These are phyloP conservation scores for Pythium periplocum DNA, from an alignment of 352 stramenopile genomes.

Conservation along the genomic window DNA sequence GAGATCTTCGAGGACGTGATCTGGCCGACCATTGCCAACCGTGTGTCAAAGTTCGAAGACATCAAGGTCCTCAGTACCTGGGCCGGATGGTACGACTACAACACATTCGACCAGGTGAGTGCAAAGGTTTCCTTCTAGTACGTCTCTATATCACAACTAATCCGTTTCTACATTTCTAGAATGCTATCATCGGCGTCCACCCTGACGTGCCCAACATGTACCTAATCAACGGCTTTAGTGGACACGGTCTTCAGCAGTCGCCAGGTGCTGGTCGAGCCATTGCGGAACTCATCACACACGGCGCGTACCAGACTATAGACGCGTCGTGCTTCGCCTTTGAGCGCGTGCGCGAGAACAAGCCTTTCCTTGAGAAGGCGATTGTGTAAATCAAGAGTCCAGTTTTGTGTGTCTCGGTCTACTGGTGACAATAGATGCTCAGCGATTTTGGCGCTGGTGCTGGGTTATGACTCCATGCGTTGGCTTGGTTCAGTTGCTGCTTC, in stretches of 20 bases:
- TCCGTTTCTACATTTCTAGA: slow-evolving; percentile 25
- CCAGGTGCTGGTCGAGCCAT: slow-evolving; percentile 70
- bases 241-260: slow-evolving; percentile 76
- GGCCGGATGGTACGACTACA: slow-evolving; percentile 86
- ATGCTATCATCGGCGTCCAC: slow-evolving; percentile 78
- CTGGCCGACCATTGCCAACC: slow-evolving; percentile 75
- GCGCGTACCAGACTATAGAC: slow-evolving; percentile 70
- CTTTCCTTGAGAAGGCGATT: slow-evolving; percentile 71
- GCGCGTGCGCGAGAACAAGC: slow-evolving; percentile 60
- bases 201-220: slow-evolving; percentile 79
- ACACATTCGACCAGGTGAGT: slow-evolving; percentile 75
- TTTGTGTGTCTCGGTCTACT: slow-evolving; percentile 8
- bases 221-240: slow-evolving; percentile 81
- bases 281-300: slow-evolving; percentile 67
- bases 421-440: slow-evolving; percentile 66
- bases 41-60: slow-evolving; percentile 70
- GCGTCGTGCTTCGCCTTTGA: slow-evolving; percentile 66
- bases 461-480: background rate
- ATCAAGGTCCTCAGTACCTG: slow-evolving; percentile 77
- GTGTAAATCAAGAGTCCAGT: slow-evolving; percentile 33
- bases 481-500: slow-evolving; percentile 9
- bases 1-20: slow-evolving; percentile 70
- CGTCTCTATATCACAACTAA: background rate
- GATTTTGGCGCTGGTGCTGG: slow-evolving; percentile 24
- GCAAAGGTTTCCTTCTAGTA: background rate